A percentile compares a stretch with the other conserved stretches of the same genome.
Conservation (phyloP, 2,329 filamentous ascomycete genomes). For the Arthroderma sp. region DNA sequence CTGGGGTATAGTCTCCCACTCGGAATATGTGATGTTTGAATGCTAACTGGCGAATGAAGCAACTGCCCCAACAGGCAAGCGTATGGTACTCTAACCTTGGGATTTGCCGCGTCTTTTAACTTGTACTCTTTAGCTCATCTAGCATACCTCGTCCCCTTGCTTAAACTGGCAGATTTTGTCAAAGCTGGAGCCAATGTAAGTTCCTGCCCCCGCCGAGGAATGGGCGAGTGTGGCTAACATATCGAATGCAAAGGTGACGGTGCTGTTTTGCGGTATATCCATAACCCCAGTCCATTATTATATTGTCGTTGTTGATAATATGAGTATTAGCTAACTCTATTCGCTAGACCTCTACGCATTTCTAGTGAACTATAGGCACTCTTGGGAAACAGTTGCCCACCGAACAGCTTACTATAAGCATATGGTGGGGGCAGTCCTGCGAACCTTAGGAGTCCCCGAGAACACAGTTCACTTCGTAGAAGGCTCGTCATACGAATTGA, state of each 20-base stretch:
- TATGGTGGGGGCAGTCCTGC: background rate
- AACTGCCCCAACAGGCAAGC: too few relatives aligned
- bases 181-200: background rate
- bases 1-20: background rate
- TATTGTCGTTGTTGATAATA: background rate
- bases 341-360: background rate
- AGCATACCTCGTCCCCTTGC: background rate
- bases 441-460: background rate
- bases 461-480: background rate
- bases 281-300: background rate
- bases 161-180: constrained; percentile 1
- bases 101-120: background rate
- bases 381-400: background rate
- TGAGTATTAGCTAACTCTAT: background rate
- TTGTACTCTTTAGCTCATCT: background rate
- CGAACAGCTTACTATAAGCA: background rate
- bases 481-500: background rate
- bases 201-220: background rate
- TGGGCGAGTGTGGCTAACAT: too few relatives aligned
- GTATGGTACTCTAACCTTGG: too few relatives aligned
- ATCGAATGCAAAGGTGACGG: too few relatives aligned
- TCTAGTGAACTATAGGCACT: background rate
- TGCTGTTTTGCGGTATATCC: background rate
- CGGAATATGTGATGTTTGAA: too few relatives aligned
- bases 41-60: too few relatives aligned